Evolutionary conservation across 805 yeast species (phyloP).

Genomic region (Saturnispora serradocipensis): DNA sequence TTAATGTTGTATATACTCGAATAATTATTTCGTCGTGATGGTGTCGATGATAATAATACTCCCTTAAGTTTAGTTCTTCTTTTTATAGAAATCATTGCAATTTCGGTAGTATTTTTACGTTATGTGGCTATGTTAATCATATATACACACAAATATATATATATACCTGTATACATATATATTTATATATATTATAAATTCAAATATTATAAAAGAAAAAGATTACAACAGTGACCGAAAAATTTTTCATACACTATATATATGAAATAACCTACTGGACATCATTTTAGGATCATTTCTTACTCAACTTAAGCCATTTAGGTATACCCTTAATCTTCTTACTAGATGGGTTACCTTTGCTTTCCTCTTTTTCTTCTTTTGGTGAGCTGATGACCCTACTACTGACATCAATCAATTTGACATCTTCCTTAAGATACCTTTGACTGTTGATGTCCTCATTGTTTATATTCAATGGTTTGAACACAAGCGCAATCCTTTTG

Average conservation of each 20-base stretch:
- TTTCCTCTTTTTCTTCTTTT: neutral
- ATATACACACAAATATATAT: too few relatives aligned
- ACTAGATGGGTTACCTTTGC: neutral
- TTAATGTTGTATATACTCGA: neutral
- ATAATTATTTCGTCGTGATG: neutral
- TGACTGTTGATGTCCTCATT: neutral
- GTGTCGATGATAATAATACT: neutral
- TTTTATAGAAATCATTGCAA: neutral
- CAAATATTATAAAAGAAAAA: neutral
- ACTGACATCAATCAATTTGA: neutral
- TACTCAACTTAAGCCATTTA: slow-evolving; percentile 6
- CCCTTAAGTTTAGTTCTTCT: neutral
- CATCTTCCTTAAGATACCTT: neutral
- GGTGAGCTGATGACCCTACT: neutral
- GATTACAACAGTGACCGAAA: neutral
- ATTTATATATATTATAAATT: too few relatives aligned
- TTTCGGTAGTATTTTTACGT: neutral
- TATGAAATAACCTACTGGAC: neutral
- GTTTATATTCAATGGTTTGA: neutral
- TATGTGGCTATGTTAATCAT: neutral
- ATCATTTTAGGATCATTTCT: slow-evolving; percentile 1
- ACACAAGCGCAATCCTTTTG: neutral
- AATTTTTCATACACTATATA: neutral
- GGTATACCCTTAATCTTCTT: neutral
- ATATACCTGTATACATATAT: neutral